These are phyloP conservation scores for Geotrichum klebahnii DNA, from an alignment of 1,139 yeast species.

Conservation along the genomic window DNA sequence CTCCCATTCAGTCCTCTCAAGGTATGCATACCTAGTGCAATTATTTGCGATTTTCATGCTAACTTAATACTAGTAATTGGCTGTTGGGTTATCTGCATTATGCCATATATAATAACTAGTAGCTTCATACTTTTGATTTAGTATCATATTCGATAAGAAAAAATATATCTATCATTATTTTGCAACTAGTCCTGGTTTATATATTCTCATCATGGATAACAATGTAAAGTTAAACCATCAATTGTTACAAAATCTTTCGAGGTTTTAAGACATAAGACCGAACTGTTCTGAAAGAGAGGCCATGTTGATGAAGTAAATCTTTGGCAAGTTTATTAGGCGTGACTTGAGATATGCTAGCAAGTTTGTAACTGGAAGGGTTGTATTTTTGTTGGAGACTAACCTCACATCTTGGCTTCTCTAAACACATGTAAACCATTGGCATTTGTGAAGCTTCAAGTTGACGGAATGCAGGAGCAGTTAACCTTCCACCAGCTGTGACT, in stretches of 20 bases:
- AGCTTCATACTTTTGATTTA: too few relatives aligned
- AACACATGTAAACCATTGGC: constrained; percentile 19
- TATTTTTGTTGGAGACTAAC: neutral
- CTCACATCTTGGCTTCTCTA: constrained; percentile 15
- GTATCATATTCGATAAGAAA: too few relatives aligned
- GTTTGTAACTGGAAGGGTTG: constrained; percentile 8
- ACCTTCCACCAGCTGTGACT: constrained; percentile 17
- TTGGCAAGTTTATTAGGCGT: constrained; percentile 12
- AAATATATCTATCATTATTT: neutral
- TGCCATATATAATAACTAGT: too few relatives aligned
- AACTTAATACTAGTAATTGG: neutral
- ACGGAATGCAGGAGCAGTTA: constrained; percentile 11
- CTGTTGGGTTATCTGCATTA: neutral
- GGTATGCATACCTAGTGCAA: neutral
- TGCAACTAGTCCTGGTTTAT: neutral
- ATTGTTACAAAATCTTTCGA: neutral
- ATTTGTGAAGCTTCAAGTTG: constrained; percentile 17
- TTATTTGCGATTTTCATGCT: neutral
- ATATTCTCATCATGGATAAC: too few relatives aligned
- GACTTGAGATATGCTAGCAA: constrained; percentile 14
- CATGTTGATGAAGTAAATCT: constrained; percentile 10
- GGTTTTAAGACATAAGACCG: constrained; percentile 11
- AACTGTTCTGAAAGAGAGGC: constrained; percentile 13
- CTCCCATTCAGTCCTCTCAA: constrained; percentile 41
- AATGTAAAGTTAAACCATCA: neutral